These are phyloP conservation scores for Gossypium raimondii DNA, from an alignment of 345 rosid genomes.

Conservation along the genomic window DNA sequence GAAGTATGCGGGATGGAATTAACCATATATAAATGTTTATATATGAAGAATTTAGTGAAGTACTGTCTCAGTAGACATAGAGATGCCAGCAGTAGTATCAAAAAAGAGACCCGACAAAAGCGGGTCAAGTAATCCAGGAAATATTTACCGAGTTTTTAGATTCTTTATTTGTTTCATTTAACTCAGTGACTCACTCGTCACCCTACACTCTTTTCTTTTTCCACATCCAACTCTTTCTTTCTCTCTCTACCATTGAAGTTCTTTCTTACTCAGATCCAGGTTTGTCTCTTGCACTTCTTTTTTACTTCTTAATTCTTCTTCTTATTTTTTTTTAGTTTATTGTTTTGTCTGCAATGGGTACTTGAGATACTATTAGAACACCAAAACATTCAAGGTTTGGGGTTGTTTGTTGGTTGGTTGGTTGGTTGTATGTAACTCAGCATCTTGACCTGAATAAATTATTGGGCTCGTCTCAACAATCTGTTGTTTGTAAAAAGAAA, in stretches of 20 bases:
- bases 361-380: constrained; percentile 3
- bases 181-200: background rate
- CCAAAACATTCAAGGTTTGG: constrained; percentile 7
- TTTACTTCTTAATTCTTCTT: background rate
- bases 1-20: background rate
- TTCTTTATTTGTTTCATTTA: background rate
- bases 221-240: constrained; percentile 10
- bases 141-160: constrained; percentile 1
- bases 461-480: background rate
- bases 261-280: constrained; percentile 50
- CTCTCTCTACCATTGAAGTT: constrained; percentile 10
- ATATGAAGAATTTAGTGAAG: background rate
- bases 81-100: background rate
- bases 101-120: background rate
- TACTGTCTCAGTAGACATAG: background rate
- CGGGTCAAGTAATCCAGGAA: constrained; percentile 11
- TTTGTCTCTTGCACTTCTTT: constrained; percentile 28
- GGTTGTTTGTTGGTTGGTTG: constrained; percentile 2
- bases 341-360: constrained; percentile 18
- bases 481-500: background rate
- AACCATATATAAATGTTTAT: background rate
- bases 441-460: constrained; percentile 5
- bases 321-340: background rate
- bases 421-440: constrained; percentile 6
- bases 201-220: background rate